Evolutionary conservation across 2,329 filamentous ascomycete genomes (phyloP), one percentile per base, ranked within the genome.

Genomic region (Hypoxylon sp.): DNA sequence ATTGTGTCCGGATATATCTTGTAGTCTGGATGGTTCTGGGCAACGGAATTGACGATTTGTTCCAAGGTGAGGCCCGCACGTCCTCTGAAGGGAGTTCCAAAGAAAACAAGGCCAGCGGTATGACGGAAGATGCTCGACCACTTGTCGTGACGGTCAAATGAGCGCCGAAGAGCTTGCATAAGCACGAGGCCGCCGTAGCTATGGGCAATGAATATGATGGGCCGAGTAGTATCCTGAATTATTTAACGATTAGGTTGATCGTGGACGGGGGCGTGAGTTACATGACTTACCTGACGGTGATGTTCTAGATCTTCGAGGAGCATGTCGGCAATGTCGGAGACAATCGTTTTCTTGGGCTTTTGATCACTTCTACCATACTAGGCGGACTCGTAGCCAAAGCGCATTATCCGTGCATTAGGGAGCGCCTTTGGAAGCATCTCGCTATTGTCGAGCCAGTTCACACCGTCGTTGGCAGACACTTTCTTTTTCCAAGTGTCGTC

Each of bases 131-230:
- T 62, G 18, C 63, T 59, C 63, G 61, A 48, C 48, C 5, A 11
- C 40, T 17, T 9, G 37, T 24, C 52, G 49, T 13, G 15, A n/a
- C 21, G 31, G 10, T 8, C 23, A 40, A 18, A 23, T 26, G 18
- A 21, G 33, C n/a, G 35, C 2, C 2, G n/a, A 3, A 31, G 38
- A 42, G 6, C 48, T 31, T 62, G 62, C 62, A 51, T 65, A 53
- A 15, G 51, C 56, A 67, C 43, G 40, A 67, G 60, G 1, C 64
- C 62, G 15, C 62, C 62, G 48, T 65, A 64, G 51, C 63, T 65
- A 33, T 62, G 65, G 17, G 64, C 64, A 21, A 67, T 55, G 37
- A 67, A 67, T 38, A 67, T 55, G 20, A 67, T 61, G 2, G 64
- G 63, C 35, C 62, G 57, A 13, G 45, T 48, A 20, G 48, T 35